phyloP scores from a whole-genome alignment of 2,329 filamentous ascomycete species.

The Nemania sp. region DNA sequence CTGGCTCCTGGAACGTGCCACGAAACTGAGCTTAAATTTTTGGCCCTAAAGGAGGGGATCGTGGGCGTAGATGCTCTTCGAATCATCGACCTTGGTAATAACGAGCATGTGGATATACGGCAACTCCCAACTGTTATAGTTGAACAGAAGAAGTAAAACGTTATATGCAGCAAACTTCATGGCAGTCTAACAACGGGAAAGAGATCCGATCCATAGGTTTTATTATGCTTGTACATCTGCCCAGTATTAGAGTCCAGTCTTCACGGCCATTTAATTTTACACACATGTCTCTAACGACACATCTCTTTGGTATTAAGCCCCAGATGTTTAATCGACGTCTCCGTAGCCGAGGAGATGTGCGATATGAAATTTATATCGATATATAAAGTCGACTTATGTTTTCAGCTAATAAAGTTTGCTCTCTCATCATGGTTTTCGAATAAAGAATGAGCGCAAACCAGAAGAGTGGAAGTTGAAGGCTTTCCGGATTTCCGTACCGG shows the following conservation, averaged over 20 bases:
- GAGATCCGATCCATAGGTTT: neutral
- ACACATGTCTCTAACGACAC: neutral
- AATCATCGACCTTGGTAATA: conserved; percentile 77
- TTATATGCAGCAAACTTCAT: neutral
- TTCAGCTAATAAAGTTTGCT: too few relatives aligned
- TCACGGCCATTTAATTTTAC: neutral
- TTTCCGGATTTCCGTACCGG: too few relatives aligned
- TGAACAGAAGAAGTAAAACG: conserved; percentile 43
- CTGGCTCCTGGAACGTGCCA: conserved; percentile 79
- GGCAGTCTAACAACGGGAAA: neutral
- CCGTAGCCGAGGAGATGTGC: too few relatives aligned
- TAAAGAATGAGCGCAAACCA: too few relatives aligned
- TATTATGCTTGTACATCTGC: conserved; percentile 20
- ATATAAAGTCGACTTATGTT: too few relatives aligned
- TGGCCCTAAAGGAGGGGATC: conserved; percentile 75
- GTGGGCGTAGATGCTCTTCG: conserved; percentile 78
- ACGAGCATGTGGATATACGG: conserved; percentile 81
- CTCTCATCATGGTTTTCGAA: too few relatives aligned
- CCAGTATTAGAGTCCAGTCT: neutral
- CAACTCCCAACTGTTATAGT: conserved; percentile 79
- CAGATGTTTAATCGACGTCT: too few relatives aligned
- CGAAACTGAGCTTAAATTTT: conserved; percentile 77
- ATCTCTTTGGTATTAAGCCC: neutral
- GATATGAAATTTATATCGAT: too few relatives aligned
- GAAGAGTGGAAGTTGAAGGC: too few relatives aligned